These are phyloP conservation scores for Peronospora farinosa DNA, from an alignment of 352 stramenopile species.

Conservation along the genomic window DNA sequence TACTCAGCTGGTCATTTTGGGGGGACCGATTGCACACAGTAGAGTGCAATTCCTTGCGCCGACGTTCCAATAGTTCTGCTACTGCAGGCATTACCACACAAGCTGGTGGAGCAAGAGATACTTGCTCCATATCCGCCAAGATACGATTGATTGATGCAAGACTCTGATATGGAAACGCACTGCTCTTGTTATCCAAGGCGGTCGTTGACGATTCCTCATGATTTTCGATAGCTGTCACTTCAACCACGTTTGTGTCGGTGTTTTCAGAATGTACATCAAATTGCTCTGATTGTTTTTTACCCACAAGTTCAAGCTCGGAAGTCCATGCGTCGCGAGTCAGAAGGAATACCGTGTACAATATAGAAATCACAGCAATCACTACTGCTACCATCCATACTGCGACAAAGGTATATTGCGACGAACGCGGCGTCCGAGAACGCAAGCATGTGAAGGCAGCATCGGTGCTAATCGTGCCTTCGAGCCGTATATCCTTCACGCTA, in stretches of 20 bases:
- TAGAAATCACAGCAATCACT: constrained; percentile 8
- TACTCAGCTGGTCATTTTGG: not conserved
- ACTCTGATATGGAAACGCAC: not conserved
- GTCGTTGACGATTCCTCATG: not conserved
- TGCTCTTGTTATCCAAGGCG: not conserved
- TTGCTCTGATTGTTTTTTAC: not conserved
- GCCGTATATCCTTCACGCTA: constrained; percentile 17
- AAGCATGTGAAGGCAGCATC: constrained; percentile 28
- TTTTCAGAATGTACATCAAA: constrained; percentile 2
- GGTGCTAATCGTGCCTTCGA: constrained; percentile 25
- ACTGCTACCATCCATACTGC: constrained; percentile 17
- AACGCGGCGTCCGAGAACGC: constrained; percentile 15
- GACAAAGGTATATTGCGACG: constrained; percentile 5
- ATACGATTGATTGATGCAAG: constrained; percentile 6
- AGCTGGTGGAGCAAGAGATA: constrained; percentile 12
- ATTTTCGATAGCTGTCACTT: not conserved
- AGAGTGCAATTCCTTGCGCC: constrained; percentile 15
- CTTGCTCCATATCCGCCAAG: constrained; percentile 20
- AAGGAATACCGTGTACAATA: constrained; percentile 3
- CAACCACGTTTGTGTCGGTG: not conserved
- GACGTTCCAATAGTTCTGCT: constrained; percentile 18
- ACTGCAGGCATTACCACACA: constrained; percentile 22
- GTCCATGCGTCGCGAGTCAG: constrained; percentile 16
- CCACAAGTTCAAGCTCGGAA: not conserved
- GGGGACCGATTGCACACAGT: not conserved